Percentiles rank a stretch among this genome's conserved stretches.
These are phyloP conservation scores for Fusarium sacchari DNA, from an alignment of 2,329 filamentous ascomycete species.

Conservation along the genomic window DNA sequence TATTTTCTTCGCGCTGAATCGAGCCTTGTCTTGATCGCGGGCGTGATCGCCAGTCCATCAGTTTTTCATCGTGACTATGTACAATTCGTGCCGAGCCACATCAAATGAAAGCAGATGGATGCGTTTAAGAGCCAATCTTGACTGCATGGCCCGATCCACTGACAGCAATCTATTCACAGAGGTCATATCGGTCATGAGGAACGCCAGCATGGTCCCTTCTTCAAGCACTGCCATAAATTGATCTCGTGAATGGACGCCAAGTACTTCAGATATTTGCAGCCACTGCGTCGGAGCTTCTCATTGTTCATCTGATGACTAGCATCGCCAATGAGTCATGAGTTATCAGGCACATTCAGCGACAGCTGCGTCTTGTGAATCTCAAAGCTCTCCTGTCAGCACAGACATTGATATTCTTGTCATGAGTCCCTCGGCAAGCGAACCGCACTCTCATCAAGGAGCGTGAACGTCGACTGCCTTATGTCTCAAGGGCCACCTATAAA, in stretches of 20 bases:
- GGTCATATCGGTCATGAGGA: fast-evolving
- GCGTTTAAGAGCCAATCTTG: background rate
- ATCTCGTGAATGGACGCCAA: background rate
- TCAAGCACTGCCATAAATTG: fast-evolving
- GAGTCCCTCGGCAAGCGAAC: background rate
- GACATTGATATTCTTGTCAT: too few relatives aligned
- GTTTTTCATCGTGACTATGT: background rate
- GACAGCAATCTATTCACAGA: background rate
- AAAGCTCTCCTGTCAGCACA: background rate
- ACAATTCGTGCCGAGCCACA: fast-evolving
- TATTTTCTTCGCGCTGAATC: background rate
- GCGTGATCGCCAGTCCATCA: too few relatives aligned
- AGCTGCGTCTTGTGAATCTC: background rate
- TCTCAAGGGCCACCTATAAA: background rate
- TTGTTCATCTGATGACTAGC: background rate
- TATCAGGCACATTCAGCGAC: background rate
- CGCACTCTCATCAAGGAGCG: background rate
- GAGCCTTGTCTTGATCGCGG: fast-evolving
- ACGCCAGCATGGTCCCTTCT: background rate
- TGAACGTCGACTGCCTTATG: background rate
- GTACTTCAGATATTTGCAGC: too few relatives aligned
- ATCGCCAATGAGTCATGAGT: too few relatives aligned
- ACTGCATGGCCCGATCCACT: background rate
- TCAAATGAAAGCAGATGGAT: background rate
- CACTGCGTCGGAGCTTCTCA: background rate